A percentile compares a stretch with the other conserved stretches of the same genome.
Evolutionary conservation across 495 filamentous ascomycete species (phyloP).

Genomic region (Cairneyella variabilis): DNA sequence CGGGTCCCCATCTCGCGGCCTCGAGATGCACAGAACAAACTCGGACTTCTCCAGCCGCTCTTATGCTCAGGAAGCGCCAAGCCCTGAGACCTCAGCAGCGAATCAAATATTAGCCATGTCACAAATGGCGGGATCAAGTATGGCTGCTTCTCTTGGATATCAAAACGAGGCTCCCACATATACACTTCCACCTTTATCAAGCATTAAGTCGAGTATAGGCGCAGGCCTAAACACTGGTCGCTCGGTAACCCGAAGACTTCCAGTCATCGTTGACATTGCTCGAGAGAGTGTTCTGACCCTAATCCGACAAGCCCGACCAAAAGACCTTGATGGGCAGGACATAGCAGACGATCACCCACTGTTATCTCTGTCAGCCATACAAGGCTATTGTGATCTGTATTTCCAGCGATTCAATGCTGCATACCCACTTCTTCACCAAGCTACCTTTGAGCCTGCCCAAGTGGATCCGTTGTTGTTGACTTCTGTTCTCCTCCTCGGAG

Average conservation of each 20-base stretch:
- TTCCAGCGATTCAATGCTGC: constrained; percentile 51
- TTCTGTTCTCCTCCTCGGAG: constrained; percentile 48
- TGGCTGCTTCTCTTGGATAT: constrained; percentile 11
- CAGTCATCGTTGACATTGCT: constrained; percentile 35
- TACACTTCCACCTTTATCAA: neutral
- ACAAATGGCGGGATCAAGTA: constrained; percentile 3
- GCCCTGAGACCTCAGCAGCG: constrained; percentile 13
- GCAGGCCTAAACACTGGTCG: neutral
- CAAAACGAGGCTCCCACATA: too few relatives aligned
- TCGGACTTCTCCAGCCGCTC: constrained; percentile 6
- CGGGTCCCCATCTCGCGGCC: neutral
- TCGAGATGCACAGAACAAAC: neutral
- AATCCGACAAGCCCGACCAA: constrained; percentile 37
- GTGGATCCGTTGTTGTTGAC: constrained; percentile 45
- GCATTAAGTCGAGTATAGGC: neutral
- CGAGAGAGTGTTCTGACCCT: constrained; percentile 39
- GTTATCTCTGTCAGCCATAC: constrained; percentile 41
- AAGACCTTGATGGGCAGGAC: constrained; percentile 35
- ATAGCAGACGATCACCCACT: constrained; percentile 43
- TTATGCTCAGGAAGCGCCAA: neutral
- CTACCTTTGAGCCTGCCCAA: constrained; percentile 45
- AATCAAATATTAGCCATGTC: constrained; percentile 16
- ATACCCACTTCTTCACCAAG: constrained; percentile 50
- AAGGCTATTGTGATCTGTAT: constrained; percentile 49
- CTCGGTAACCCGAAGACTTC: constrained; percentile 9